A percentile compares a stretch with the other conserved stretches of the same genome.
These are phyloP conservation scores for Ophiostoma novo-ulmi DNA, from an alignment of 2,329 filamentous ascomycete genomes.

Conservation along the genomic window DNA sequence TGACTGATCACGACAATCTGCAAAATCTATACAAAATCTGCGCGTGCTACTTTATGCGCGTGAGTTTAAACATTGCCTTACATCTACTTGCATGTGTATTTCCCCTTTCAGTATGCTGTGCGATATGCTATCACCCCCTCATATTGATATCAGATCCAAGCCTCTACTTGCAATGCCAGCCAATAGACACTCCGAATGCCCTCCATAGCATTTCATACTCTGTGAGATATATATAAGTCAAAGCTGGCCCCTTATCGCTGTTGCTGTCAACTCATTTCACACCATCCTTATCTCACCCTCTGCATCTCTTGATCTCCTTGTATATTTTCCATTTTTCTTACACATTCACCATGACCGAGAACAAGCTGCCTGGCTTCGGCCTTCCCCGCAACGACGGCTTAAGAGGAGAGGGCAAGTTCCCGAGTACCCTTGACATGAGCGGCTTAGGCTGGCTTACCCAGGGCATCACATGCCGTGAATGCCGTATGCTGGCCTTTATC, in stretches of 20 bases:
- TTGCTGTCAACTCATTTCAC: neutral
- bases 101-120: neutral
- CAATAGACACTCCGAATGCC: neutral
- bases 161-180: neutral
- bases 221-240: neutral
- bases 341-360: neutral
- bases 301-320: too few relatives aligned
- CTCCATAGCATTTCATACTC: neutral
- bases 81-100: neutral
- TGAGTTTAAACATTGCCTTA: neutral
- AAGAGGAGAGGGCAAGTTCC: neutral
- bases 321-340: neutral
- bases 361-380: slow-evolving; percentile 12
- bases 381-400: neutral
- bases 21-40: too few relatives aligned
- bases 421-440: neutral
- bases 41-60: neutral
- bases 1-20: too few relatives aligned
- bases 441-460: neutral
- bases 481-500: neutral
- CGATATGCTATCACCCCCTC: neutral
- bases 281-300: neutral
- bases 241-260: neutral
- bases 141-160: too few relatives aligned
- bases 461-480: neutral